A percentile compares a stretch with the other conserved stretches of the same genome.
Evolutionary conservation across 345 rosid species (phyloP).

Genomic region (Sapria himalayana): DNA sequence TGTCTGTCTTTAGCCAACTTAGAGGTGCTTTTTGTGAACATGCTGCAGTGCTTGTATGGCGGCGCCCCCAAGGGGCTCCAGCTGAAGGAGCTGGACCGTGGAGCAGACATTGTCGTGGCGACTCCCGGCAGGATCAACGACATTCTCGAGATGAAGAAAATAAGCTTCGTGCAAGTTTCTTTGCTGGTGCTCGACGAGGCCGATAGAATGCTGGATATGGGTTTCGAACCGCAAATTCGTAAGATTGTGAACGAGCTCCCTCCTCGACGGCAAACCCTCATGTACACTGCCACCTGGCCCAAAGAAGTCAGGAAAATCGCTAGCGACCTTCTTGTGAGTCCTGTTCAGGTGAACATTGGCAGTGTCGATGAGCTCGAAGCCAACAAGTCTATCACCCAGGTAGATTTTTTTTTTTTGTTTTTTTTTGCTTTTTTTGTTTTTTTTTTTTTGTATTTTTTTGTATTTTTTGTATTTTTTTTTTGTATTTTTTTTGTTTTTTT

Average conservation of each 20-base stretch:
- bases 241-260: conserved; percentile 91
- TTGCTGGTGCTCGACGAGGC: conserved; percentile 95
- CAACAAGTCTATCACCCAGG: conserved; percentile 94
- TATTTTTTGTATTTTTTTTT: too few relatives aligned
- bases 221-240: conserved; percentile 93
- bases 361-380: conserved; percentile 89
- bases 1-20: too few relatives aligned
- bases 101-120: conserved; percentile 96
- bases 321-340: conserved; percentile 65
- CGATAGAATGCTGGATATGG: conserved; percentile 99
- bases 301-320: conserved; percentile 93
- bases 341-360: conserved; percentile 95
- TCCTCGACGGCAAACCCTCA: conserved; percentile 71
- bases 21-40: too few relatives aligned
- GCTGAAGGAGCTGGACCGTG: conserved; percentile 58
- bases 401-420: too few relatives aligned
- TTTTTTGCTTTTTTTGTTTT: too few relatives aligned
- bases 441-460: too few relatives aligned
- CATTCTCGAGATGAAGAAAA: conserved; percentile 70
- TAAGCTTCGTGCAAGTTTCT: conserved; percentile 65
- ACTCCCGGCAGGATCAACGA: conserved; percentile 97
- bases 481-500: too few relatives aligned
- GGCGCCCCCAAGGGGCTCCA: conserved; percentile 93
- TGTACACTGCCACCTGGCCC: conserved; percentile 99
- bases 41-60: conserved; percentile 81